These are phyloP conservation scores for Patellifolia procumbens DNA, from an alignment of 179 eudicot species.

Conservation along the genomic window DNA sequence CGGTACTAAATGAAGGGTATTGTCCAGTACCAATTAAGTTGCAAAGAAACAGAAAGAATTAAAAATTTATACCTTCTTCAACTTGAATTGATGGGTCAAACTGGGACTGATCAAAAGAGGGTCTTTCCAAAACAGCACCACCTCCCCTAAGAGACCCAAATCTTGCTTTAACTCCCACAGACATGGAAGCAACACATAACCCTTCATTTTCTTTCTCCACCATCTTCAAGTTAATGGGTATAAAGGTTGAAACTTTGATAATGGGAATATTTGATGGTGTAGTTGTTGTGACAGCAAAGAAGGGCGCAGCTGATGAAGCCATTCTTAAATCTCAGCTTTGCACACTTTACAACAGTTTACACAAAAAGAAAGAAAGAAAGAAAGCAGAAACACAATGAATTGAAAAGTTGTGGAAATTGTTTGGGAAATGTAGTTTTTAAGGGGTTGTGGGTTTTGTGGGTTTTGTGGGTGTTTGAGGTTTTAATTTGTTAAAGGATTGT, in stretches of 20 bases:
- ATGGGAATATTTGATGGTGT: neutral
- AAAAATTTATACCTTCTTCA: conserved; percentile 32
- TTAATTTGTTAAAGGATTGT: no score
- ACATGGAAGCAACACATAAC: conserved; percentile 17
- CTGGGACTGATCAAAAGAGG: conserved; percentile 45
- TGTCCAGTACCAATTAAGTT: neutral
- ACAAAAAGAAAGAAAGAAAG: neutral
- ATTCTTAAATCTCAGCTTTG: conserved; percentile 12
- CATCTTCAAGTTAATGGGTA: conserved; percentile 3
- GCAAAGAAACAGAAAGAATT: neutral
- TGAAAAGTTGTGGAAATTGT: neutral
- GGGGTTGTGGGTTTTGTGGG: no score
- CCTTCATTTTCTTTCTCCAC: neutral
- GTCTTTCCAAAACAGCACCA: conserved; percentile 41
- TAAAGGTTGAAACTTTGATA: conserved; percentile 10
- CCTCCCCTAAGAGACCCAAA: conserved; percentile 42
- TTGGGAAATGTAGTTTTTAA: no score
- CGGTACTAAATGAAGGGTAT: no score
- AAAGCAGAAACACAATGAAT: no score
- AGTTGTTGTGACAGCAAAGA: conserved; percentile 20
- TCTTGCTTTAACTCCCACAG: conserved; percentile 23
- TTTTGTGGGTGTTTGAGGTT: no score
- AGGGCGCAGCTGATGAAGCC: conserved; percentile 22
- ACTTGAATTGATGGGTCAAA: conserved; percentile 43
- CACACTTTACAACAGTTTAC: neutral